These are phyloP conservation scores for Saturnispora sanitii DNA, from an alignment of 805 yeast species.

Conservation along the genomic window DNA sequence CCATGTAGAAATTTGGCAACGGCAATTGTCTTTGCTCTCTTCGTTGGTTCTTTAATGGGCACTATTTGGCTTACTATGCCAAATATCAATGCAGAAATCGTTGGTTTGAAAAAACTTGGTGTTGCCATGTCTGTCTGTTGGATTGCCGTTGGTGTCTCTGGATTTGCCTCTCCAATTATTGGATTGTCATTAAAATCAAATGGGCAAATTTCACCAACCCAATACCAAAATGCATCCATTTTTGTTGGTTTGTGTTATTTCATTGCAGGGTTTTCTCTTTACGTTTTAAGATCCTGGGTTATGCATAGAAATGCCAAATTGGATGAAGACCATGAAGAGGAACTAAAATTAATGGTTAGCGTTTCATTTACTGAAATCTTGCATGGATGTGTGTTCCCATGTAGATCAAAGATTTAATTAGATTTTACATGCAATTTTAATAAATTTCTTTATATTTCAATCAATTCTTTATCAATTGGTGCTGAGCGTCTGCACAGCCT, in stretches of 20 bases:
- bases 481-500: constrained; percentile 7
- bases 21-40: constrained; percentile 39
- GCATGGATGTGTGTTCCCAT: constrained; percentile 4
- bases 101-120: constrained; percentile 44
- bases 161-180: constrained; percentile 50
- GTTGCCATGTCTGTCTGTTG: constrained; percentile 40
- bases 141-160: constrained; percentile 40
- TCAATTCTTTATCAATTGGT: too few relatives aligned
- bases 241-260: constrained; percentile 51
- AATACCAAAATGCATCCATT: constrained; percentile 43
- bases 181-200: constrained; percentile 40
- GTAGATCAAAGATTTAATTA: constrained; percentile 12
- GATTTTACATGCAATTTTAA: background rate
- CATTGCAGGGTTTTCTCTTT: constrained; percentile 33
- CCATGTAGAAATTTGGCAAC: constrained; percentile 51
- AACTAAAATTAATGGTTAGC: constrained; percentile 10
- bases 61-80: constrained; percentile 47
- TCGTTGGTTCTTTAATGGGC: constrained; percentile 53
- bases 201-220: constrained; percentile 31
- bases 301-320: constrained; percentile 36
- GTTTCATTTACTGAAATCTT: constrained; percentile 11
- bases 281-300: constrained; percentile 45
- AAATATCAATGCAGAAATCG: constrained; percentile 40
- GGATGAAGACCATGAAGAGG: constrained; percentile 16
- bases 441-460: too few relatives aligned